Percentiles rank a stretch among this genome's conserved stretches.
Evolutionary conservation across 257 asterid genomes (phyloP).

Genomic region (Lantana camara): DNA sequence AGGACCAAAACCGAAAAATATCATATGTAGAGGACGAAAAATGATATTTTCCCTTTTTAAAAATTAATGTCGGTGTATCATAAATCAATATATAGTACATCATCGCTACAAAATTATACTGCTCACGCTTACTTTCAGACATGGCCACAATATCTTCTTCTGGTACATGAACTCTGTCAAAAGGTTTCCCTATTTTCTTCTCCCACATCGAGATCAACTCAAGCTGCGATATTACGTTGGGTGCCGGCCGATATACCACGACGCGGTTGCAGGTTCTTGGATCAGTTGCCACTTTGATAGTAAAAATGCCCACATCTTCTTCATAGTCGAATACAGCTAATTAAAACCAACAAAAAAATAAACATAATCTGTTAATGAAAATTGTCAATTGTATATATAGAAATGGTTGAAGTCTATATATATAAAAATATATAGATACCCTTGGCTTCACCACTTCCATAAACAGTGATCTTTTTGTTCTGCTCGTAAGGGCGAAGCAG

Average conservation of each 20-base stretch:
- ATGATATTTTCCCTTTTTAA: too few relatives aligned
- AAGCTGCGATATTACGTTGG: constrained; percentile 43
- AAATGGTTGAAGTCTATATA: too few relatives aligned
- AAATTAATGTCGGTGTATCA: too few relatives aligned
- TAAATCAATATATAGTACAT: too few relatives aligned
- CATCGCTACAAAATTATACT: too few relatives aligned
- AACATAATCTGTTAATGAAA: not conserved
- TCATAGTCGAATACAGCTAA: constrained; percentile 49
- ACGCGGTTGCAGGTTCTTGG: constrained; percentile 44
- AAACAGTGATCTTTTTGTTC: constrained; percentile 40
- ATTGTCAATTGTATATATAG: too few relatives aligned
- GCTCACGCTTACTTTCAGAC: constrained; percentile 42
- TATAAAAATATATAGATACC: constrained; percentile 16
- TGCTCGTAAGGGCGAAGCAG: constrained; percentile 44
- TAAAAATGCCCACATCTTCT: constrained; percentile 44
- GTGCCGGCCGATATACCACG: constrained; percentile 40
- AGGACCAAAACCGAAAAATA: too few relatives aligned
- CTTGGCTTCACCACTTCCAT: constrained; percentile 52
- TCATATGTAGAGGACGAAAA: too few relatives aligned
- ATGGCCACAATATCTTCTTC: constrained; percentile 46
- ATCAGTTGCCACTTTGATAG: constrained; percentile 53
- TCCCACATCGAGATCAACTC: constrained; percentile 54
- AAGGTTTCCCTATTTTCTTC: constrained; percentile 36
- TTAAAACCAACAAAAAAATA: not conserved
- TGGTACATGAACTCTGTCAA: constrained; percentile 36